Base-by-base conservation (phyloP, 129 eudicot species). In the Rutidosis leptorrhynchoides region DNA sequence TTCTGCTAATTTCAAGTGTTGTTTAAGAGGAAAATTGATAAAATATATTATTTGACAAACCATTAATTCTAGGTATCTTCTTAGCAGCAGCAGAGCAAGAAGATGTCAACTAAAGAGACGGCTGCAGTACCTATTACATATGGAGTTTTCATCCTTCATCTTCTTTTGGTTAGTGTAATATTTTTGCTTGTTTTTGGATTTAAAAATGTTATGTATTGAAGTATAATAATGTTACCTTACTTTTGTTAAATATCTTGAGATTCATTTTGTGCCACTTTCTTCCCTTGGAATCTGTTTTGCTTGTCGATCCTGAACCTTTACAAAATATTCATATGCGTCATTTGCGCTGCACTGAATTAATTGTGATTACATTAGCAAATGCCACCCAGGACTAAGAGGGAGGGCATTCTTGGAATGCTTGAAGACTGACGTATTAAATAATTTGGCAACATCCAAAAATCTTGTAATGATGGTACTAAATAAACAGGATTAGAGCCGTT, bases 191-290 rank as follows among this genome's bases (percentile, higher is more conserved):
- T 74, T 28, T 46, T 57, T 46, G 46, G 68, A 14, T 53, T 58
- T 67, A 62, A 67, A 46, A 61, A 33, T 66, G 46, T 46, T 74
- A 74, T 46, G 79, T 58, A 68, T 66, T 33, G 29, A 67, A 35
- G 42, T 59, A 45, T 23, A 46, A 58, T 58, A 67, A 74, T 65
- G 46, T 59, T 29, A 75, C 58, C 78, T 20, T 7, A 48, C 45
- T 54, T 65, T n/a, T 58, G 10, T 16, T n/a, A 12, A n/a, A 15
- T 49, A n/a, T 23, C 9, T 49, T 19, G 8, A 1, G 7, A 20
- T 17, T 1, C 2, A 4, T 19, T 61, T 23, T 7, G 35, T 3
- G 37, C 16, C 69, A 6, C n/a, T n/a, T 43, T 2, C 25, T 45
- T 4, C 15, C 46, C n/a, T 45, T 24, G 1, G 37, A 43, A 43